Base-by-base conservation (phyloP, 805 yeast species). In the Wickerhamiella siamensis region DNA sequence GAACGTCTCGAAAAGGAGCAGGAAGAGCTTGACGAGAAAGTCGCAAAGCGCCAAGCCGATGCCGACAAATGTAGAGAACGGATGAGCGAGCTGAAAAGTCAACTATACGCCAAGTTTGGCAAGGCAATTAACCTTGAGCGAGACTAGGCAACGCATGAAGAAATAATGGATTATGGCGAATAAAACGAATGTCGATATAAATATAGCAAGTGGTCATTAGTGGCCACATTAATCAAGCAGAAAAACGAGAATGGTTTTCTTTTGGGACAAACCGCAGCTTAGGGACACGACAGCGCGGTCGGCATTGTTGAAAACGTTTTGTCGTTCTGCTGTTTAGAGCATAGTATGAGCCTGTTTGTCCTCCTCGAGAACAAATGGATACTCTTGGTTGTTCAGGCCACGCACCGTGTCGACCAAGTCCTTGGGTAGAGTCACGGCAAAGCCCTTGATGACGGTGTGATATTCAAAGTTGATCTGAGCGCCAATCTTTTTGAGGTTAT, bases 31-130 rank as follows among this genome's bases (percentile, higher is more conserved):
- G 79, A 75, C 33, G 58, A 41, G 2, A 65, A 66, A 36, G 71
- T 86, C 18, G 66, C 60, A 1, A 55, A 54, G 1, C 51, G 72
- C 20, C 75, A 74, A 31, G 52, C 56, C 3, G 57, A 69, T 45
- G 65, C 81, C 27, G 73, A 67, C 2, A 66, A 57, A 1, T 63
- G 78, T 29, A 77, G 77, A 45, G 69, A 66, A 3, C 63, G 71
- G 44, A 65, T 88, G 59, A 59, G 60, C 8, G 70, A 60, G 22
- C 69, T 88, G 53, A 88, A 88, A 63, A 70, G 72, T 27, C 69
- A 67, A n/a, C 65, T 88, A 43, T 91, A 88, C 55, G 83, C 83
- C 15, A 84, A 82, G 59, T 91, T 88, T 56, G 98, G 97, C 20
- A 74, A 73, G 51, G 77, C 83, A 44, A 91, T 88, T 56, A 87